Evolutionary conservation across 345 rosid genomes (phyloP).

Genomic region (Eucalyptus paniculata): DNA sequence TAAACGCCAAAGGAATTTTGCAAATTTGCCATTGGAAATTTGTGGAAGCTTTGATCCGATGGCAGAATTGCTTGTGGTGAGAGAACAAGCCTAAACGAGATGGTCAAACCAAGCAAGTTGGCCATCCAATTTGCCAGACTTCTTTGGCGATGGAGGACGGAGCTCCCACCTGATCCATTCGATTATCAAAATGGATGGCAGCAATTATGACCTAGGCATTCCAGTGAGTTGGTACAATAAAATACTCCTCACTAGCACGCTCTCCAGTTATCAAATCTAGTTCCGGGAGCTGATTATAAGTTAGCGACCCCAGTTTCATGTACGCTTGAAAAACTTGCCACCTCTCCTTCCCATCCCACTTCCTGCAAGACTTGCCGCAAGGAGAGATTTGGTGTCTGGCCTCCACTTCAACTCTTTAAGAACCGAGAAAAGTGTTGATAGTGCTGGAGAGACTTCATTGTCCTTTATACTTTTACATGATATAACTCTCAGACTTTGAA

Average conservation of each 20-base stretch:
- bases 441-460: constrained; percentile 53
- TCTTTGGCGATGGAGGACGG: not conserved
- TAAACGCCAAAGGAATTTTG: not conserved
- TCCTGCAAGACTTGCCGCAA: constrained; percentile 43
- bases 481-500: constrained; percentile 48
- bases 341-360: constrained; percentile 75
- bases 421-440: constrained; percentile 51
- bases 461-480: constrained; percentile 75
- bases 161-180: not conserved
- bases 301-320: not conserved
- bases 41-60: not conserved
- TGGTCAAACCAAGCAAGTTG: not conserved
- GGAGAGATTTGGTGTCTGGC: constrained; percentile 70
- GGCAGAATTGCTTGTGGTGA: not conserved
- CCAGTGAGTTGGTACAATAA: not conserved
- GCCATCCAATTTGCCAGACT: not conserved
- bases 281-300: not conserved
- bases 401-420: constrained; percentile 89
- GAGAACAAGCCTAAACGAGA: not conserved
- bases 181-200: not conserved
- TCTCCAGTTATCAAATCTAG: not conserved
- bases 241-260: not conserved
- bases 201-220: not conserved
- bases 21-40: not conserved
- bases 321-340: constrained; percentile 58